Conservation (phyloP, 75 land plant genomes). For the Gnetum montanum region DNA sequence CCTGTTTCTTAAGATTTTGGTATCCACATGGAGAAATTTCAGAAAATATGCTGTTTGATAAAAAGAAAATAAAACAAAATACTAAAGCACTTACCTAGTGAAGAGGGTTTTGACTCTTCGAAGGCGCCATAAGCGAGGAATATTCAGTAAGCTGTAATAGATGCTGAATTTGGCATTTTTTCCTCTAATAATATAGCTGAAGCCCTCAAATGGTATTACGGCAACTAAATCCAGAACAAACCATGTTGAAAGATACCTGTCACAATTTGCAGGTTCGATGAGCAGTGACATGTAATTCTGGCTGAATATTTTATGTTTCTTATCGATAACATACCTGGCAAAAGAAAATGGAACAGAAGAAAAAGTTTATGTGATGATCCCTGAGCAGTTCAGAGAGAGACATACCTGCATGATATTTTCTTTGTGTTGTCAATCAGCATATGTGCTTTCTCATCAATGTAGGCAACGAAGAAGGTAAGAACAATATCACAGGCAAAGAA, state of each 20-base stretch:
- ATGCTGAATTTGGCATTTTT: conserved; percentile 19
- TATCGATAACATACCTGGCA: too few relatives aligned
- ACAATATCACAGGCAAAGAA: conserved; percentile 26
- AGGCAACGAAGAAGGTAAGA: conserved; percentile 27
- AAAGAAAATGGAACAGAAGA: too few relatives aligned
- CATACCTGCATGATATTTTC: conserved; percentile 1
- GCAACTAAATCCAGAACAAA: conserved; percentile 19
- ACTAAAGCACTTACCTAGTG: conserved; percentile 33
- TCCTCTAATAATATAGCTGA: conserved; percentile 38
- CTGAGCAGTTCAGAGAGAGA: too few relatives aligned
- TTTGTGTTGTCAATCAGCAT: conserved; percentile 3
- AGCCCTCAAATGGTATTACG: conserved; percentile 19
- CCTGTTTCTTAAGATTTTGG: too few relatives aligned
- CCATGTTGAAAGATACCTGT: conserved; percentile 35
- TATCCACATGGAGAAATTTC: too few relatives aligned
- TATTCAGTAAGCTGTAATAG: conserved; percentile 34
- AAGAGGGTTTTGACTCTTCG: conserved; percentile 56
- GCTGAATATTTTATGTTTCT: too few relatives aligned
- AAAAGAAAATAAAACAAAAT: not conserved
- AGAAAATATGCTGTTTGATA: too few relatives aligned
- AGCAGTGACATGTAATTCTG: too few relatives aligned
- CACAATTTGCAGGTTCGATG: not conserved
- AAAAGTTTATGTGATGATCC: too few relatives aligned
- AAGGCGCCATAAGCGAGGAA: conserved; percentile 65
- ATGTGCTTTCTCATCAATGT: conserved; percentile 9